Conservation (phyloP, 306 rosid genomes). For the Albizia julibrissin region DNA sequence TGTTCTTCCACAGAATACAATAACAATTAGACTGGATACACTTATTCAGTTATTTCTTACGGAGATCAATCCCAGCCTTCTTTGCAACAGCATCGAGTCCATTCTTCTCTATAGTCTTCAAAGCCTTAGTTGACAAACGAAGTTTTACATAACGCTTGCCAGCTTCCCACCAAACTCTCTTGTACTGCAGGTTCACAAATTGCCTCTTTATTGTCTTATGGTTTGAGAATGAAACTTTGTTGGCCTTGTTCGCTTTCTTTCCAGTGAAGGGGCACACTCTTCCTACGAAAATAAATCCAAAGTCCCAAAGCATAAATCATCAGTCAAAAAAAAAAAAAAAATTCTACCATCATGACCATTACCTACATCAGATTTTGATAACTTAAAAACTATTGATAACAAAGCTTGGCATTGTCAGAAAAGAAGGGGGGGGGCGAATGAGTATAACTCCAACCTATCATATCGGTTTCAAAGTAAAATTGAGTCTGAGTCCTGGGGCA, state of each 20-base stretch:
- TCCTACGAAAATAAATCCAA: slow-evolving; percentile 45
- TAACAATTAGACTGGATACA: not conserved
- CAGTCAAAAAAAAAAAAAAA: not conserved
- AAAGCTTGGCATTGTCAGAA: not conserved
- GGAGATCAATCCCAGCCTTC: slow-evolving; percentile 93
- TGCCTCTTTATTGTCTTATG: slow-evolving; percentile 92
- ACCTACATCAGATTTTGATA: not conserved
- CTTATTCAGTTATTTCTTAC: slow-evolving; percentile 53
- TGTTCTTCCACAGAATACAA: slow-evolving; percentile 29
- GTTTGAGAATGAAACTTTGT: slow-evolving; percentile 78
- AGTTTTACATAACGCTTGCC: slow-evolving; percentile 92
- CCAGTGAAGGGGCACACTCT: slow-evolving; percentile 90
- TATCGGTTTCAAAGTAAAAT: not conserved
- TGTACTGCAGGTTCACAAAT: slow-evolving; percentile 93
- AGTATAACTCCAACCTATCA: not conserved
- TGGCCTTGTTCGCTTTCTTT: slow-evolving; percentile 89
- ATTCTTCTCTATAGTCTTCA: slow-evolving; percentile 93
- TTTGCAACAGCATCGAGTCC: slow-evolving; percentile 96
- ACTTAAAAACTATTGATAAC: slow-evolving; percentile 7
- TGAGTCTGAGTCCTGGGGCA: not conserved
- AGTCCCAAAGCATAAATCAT: slow-evolving; percentile 1
- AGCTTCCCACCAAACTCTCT: slow-evolving; percentile 96
- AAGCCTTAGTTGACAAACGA: slow-evolving; percentile 86
- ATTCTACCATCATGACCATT: not conserved
- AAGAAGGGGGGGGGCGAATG: not conserved